Conservation (phyloP, 148 eudicot genomes). For the Bassia scoparia region DNA sequence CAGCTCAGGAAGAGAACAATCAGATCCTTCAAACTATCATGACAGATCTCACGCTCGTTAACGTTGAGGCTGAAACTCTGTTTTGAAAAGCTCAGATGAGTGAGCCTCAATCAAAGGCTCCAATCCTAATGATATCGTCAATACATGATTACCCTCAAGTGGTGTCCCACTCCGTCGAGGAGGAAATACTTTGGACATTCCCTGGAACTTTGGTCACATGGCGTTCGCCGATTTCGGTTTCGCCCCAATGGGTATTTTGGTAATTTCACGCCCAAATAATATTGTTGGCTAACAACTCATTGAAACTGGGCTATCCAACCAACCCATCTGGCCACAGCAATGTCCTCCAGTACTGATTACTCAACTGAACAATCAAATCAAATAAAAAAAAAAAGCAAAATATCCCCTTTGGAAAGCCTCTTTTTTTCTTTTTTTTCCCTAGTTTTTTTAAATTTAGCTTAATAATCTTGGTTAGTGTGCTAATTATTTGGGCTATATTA, state of each 20-base stretch:
- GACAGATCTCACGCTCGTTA: conserved; percentile 40
- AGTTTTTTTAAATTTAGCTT: background rate
- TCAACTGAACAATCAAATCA: too few species aligned
- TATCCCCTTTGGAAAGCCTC: background rate
- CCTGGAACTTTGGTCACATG: conserved; percentile 20
- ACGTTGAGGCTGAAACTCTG: conserved; percentile 67
- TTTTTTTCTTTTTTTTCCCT: background rate
- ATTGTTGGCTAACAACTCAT: conserved; percentile 21
- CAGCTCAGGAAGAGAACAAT: conserved; percentile 44
- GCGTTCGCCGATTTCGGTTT: background rate
- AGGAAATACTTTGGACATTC: conserved; percentile 24
- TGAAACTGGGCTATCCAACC: conserved; percentile 45
- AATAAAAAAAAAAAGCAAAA: background rate
- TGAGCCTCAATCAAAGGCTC: conserved; percentile 58
- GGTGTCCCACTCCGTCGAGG: background rate
- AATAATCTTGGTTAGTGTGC: conserved; percentile 1
- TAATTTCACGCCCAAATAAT: conserved; percentile 17
- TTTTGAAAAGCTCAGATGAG: conserved; percentile 56
- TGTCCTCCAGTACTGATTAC: conserved; percentile 18
- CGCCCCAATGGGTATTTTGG: conserved; percentile 22
- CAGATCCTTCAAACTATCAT: conserved; percentile 31
- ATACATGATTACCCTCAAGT: conserved; percentile 35
- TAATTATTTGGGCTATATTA: background rate
- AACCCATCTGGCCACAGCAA: conserved; percentile 60
- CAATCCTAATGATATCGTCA: conserved; percentile 46